Evolutionary conservation across 2,329 filamentous ascomycete genomes (phyloP).

Genomic region (Piedraia hortae): DNA sequence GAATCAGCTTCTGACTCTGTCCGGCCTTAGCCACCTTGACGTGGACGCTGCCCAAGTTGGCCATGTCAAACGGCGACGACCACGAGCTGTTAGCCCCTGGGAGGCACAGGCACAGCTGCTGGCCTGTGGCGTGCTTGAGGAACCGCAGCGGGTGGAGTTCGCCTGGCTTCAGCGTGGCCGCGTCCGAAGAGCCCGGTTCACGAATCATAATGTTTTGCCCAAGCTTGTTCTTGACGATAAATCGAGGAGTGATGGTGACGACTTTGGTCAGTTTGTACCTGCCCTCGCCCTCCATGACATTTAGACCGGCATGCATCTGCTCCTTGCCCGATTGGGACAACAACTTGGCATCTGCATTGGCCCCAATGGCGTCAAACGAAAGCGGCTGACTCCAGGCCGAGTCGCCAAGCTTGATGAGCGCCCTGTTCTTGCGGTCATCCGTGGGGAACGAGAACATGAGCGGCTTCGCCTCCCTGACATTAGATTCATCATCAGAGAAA

Average conservation of each 20-base stretch:
- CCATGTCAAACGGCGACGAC: conserved; percentile 95
- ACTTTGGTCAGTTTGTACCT: conserved; percentile 97
- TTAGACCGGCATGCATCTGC: conserved; percentile 79
- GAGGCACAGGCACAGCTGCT: conserved; percentile 80
- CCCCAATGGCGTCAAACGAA: conserved; percentile 92
- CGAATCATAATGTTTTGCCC: conserved; percentile 69
- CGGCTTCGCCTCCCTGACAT: conserved; percentile 48
- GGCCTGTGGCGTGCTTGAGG: conserved; percentile 53
- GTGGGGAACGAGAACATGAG: conserved; percentile 89
- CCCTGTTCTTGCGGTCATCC: conserved; percentile 76
- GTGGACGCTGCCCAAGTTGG: conserved; percentile 73
- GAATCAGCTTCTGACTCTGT: conserved; percentile 64
- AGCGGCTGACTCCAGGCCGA: conserved; percentile 94
- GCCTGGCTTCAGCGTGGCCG: conserved; percentile 50
- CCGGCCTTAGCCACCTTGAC: conserved; percentile 80
- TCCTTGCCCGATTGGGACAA: conserved; percentile 40
- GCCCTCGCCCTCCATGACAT: conserved; percentile 67
- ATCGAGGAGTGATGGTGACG: conserved; percentile 73
- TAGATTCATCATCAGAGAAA: conserved; percentile 23
- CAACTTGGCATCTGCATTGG: conserved; percentile 64
- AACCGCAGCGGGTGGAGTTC: conserved; percentile 70
- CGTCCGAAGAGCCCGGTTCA: conserved; percentile 71
- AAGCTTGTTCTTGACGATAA: conserved; percentile 80
- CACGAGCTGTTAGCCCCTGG: conserved; percentile 88
- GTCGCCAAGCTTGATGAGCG: conserved; percentile 61